Percentiles rank a stretch among this genome's conserved stretches.
These are phyloP conservation scores for Salpingoeca rosetta DNA, from an alignment of 78 protist species.

Conservation along the genomic window DNA sequence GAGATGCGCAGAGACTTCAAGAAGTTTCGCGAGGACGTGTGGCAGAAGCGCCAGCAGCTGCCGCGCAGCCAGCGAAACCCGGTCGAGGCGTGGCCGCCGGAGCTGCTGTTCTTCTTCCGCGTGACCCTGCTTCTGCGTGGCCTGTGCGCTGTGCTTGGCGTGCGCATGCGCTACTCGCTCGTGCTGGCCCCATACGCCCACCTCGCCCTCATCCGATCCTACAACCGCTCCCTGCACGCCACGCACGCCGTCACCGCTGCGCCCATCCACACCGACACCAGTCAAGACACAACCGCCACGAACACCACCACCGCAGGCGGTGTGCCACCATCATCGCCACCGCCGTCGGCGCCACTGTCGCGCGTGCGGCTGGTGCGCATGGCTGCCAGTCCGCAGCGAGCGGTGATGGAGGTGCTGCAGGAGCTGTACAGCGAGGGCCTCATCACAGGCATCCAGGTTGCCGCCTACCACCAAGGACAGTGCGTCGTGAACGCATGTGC, in stretches of 20 bases:
- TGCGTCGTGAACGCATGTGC: neutral
- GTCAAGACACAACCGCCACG: no score
- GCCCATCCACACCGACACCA: neutral
- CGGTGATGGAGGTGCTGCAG: neutral
- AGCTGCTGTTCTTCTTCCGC: constrained; percentile 18
- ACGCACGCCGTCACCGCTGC: neutral
- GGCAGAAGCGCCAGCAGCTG: neutral
- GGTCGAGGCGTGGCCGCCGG: constrained; percentile 16
- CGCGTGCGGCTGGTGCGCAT: no score
- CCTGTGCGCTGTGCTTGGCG: neutral
- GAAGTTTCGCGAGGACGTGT: neutral
- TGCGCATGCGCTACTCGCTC: neutral
- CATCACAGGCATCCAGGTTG: neutral
- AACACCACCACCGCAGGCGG: no score
- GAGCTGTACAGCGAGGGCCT: no score
- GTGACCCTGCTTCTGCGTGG: constrained; percentile 11
- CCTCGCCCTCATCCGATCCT: neutral
- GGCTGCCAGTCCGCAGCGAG: no score
- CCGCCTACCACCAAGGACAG: neutral
- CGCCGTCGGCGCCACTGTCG: no score
- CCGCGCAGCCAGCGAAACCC: constrained; percentile 5
- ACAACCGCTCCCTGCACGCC: neutral
- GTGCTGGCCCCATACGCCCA: constrained; percentile 11
- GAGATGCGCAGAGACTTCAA: neutral
- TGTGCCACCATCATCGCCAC: no score